These are phyloP conservation scores for Gnomoniopsis sp. DNA, from an alignment of 2,329 filamentous ascomycete species.

Conservation along the genomic window DNA sequence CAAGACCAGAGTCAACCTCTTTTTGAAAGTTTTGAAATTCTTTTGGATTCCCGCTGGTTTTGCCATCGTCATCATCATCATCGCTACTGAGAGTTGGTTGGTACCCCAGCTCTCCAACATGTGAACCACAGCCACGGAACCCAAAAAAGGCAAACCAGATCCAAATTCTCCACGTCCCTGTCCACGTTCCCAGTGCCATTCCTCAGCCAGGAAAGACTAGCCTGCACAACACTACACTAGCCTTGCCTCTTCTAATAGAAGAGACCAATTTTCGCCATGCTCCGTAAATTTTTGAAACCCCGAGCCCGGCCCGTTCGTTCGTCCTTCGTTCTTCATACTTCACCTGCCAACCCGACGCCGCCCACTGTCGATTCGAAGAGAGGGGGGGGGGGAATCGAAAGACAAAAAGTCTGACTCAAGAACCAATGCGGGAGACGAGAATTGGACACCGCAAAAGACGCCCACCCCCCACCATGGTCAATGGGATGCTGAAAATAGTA, in stretches of 20 bases:
- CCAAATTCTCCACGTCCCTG: not conserved
- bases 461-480: not conserved
- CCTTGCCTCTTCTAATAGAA: no score
- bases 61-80: slow-evolving; percentile 8
- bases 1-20: no score
- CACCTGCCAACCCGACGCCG: not conserved
- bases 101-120: not conserved
- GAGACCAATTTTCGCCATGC: not conserved
- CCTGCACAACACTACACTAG: not conserved
- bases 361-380: no score
- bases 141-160: slow-evolving; percentile 6
- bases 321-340: not conserved
- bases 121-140: not conserved
- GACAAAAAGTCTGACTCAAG: no score
- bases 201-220: no score
- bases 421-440: not conserved
- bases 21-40: not conserved
- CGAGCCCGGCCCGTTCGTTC: no score
- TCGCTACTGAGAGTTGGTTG: slow-evolving; percentile 1
- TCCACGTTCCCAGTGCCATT: no score
- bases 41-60: no score
- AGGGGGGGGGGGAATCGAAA: no score
- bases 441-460: no score
- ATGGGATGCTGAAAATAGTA: slow-evolving; percentile 5
- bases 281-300: no score